These are phyloP conservation scores for Hypoxylon intermedium DNA, from an alignment of 495 filamentous ascomycete genomes.

Conservation along the genomic window DNA sequence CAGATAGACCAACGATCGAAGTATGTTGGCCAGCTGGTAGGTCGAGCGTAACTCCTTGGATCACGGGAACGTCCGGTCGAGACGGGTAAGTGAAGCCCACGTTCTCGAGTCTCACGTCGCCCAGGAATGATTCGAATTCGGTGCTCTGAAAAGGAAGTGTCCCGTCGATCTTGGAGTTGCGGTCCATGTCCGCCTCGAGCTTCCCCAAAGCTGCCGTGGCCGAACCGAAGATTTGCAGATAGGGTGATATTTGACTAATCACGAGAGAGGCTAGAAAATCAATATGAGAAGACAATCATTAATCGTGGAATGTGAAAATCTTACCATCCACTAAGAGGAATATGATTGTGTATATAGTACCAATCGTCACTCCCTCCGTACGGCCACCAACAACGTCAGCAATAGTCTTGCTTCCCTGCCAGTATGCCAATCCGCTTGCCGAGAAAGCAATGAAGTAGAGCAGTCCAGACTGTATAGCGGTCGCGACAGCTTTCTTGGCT, in stretches of 20 bases:
- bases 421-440: constrained; percentile 71
- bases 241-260: constrained; percentile 68
- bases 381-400: constrained; percentile 53
- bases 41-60: constrained; percentile 56
- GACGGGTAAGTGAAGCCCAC: constrained; percentile 69
- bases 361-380: constrained; percentile 54
- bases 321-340: constrained; percentile 70
- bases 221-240: constrained; percentile 64
- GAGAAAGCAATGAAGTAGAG: constrained; percentile 71
- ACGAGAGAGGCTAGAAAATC: constrained; percentile 60
- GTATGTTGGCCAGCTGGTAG: constrained; percentile 65
- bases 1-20: constrained; percentile 72
- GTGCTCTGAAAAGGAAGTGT: constrained; percentile 45
- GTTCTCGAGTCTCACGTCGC: constrained; percentile 59
- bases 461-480: constrained; percentile 68
- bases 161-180: constrained; percentile 58
- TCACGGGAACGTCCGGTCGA: constrained; percentile 61
- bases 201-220: constrained; percentile 59
- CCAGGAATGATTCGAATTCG: constrained; percentile 47
- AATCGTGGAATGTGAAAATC: constrained; percentile 13
- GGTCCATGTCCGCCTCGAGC: constrained; percentile 58
- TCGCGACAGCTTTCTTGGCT: constrained; percentile 63
- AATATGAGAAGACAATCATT: constrained; percentile 12
- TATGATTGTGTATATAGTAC: constrained; percentile 69
- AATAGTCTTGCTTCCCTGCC: constrained; percentile 65